These are phyloP conservation scores for Akanthomyces dipterigenus DNA, from an alignment of 2,329 filamentous ascomycete genomes.

Conservation along the genomic window DNA sequence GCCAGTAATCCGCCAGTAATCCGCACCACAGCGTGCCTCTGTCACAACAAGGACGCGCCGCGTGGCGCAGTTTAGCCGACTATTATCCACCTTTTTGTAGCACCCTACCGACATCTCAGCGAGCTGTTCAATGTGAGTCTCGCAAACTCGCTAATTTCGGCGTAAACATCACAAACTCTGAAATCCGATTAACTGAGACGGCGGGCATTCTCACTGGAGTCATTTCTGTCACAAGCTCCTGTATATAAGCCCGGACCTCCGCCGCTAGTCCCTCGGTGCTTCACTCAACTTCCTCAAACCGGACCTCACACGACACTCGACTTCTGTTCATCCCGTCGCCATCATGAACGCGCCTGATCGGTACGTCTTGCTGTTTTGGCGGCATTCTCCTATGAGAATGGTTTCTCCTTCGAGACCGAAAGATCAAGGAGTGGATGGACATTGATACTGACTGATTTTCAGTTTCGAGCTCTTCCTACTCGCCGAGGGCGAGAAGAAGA, in stretches of 20 bases:
- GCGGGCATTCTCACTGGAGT: not conserved
- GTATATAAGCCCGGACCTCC: not conserved
- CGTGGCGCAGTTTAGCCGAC: constrained; percentile 6
- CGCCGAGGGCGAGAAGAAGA: constrained; percentile 83
- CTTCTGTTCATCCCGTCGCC: not conserved
- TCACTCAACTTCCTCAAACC: not conserved
- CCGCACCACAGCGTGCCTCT: not conserved
- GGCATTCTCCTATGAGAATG: not conserved
- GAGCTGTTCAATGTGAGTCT: not conserved
- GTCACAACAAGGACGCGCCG: not conserved
- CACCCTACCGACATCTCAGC: not conserved
- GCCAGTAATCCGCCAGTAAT: too few species aligned
- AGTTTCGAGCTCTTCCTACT: constrained; percentile 95
- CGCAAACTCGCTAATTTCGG: not conserved
- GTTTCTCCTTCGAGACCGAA: not conserved
- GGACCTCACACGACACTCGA: not conserved
- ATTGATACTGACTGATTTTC: constrained; percentile 15
- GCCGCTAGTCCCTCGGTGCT: not conserved
- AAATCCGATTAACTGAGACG: not conserved
- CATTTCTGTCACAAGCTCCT: not conserved
- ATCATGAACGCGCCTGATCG: constrained; percentile 51
- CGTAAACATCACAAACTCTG: not conserved
- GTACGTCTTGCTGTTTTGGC: constrained; percentile 29
- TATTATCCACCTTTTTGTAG: constrained; percentile 6
- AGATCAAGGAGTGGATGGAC: not conserved